Percentiles rank a stretch among this genome's conserved stretches.
phyloP scores from a whole-genome alignment of 2,329 filamentous ascomycete species.

The Xylaria sp. region DNA sequence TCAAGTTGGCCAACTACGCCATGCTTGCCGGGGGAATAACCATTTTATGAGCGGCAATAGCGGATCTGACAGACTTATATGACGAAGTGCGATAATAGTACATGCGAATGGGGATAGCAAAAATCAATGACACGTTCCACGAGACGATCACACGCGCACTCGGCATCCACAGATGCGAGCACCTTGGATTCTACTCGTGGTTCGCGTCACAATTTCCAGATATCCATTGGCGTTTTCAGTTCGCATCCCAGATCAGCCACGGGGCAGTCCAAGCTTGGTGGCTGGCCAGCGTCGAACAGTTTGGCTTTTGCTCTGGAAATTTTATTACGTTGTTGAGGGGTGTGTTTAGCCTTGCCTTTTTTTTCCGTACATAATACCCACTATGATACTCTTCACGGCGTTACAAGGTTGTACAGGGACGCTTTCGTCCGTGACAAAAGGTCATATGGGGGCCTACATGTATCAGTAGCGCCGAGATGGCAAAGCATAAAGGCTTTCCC shows the following conservation, averaged over 20 bases:
- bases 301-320: conserved; percentile 30
- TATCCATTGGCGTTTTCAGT: conserved; percentile 18
- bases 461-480: conserved; percentile 17
- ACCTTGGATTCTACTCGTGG: background rate
- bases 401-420: conserved; percentile 32
- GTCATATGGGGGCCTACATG: conserved; percentile 19
- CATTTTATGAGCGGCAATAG: conserved; percentile 44
- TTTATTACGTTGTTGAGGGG: conserved; percentile 11
- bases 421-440: conserved; percentile 6
- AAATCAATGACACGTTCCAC: background rate
- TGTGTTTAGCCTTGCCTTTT: conserved; percentile 24
- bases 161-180: conserved; percentile 12
- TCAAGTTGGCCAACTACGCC: conserved; percentile 68
- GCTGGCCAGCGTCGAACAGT: conserved; percentile 9
- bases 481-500: conserved; percentile 11
- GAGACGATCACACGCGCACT: conserved; percentile 4
- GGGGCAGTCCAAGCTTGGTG: background rate
- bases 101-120: background rate
- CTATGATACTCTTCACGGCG: conserved; percentile 33
- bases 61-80: background rate
- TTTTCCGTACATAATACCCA: conserved; percentile 45
- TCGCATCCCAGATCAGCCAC: conserved; percentile 1
- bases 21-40: conserved; percentile 57
- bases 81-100: conserved; percentile 8
- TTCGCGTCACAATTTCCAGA: conserved; percentile 2